Base-by-base conservation (phyloP, 495 filamentous ascomycete species). In the Penicillium riverlandense region DNA sequence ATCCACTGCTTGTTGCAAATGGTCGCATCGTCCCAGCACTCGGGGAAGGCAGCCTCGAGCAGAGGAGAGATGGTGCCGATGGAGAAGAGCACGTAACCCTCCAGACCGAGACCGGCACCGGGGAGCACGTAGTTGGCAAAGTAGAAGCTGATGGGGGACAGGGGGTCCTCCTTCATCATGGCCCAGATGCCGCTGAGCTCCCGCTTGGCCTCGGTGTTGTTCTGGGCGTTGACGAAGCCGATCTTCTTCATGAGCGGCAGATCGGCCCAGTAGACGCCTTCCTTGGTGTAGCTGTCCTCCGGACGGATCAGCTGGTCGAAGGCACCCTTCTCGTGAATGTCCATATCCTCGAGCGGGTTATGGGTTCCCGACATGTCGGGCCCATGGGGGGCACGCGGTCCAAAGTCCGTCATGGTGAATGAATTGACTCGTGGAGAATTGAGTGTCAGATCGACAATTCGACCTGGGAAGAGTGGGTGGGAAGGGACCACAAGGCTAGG, bases 61-160 rank as follows among this genome's bases (percentile, higher is more conserved):
- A 96, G 70, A 4, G 89, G 85, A 53, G 79, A 79, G 43, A 95
- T 60, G 62, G 91, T 94, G 55, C 89, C 89, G 50, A 96, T 95
- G 43, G 88, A 94, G 77, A 96, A 96, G 29, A 96, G 77, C 33
- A 95, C 88, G 65, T 95, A 95, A 56, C 80, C 88, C 75, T 96
- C 90, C 14, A 96, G 75, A 54, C 85, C 80, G 27, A 96, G 76
- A 64, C 90, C 90, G 49, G 86, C 86, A 65, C 90, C 90, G 38
- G 88, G 89, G 31, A 96, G 73, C 35, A 96, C 82, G 69, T 88
- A 88, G 58, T 94, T 92, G 53, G 77, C 77, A 63, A 90, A 82
- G 57, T 95, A 95, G 69, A 79, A 90, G n/a, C 73, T 73, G 27
- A 95, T 37, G 0, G 88, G 88, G 38, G 80, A 84, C 14, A 94